Evolutionary conservation across 805 yeast genomes (phyloP).

Genomic region (Komagataella phaffii): DNA sequence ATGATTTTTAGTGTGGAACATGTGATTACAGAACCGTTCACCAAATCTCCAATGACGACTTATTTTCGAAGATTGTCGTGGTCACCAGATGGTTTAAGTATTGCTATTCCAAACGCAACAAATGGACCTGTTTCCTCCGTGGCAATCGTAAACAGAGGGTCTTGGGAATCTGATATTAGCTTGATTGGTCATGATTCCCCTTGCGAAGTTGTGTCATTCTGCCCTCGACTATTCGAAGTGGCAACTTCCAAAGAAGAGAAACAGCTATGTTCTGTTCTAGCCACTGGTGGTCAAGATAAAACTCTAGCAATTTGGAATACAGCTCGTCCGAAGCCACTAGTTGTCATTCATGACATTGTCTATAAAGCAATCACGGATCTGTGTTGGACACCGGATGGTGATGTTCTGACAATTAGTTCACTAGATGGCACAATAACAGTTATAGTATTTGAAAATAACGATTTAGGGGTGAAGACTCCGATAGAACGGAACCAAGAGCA

Average conservation of each 20-base stretch:
- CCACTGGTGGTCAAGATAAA: slow-evolving; percentile 93
- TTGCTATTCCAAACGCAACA: slow-evolving; percentile 77
- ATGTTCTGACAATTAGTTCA: slow-evolving; percentile 59
- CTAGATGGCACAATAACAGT: slow-evolving; percentile 74
- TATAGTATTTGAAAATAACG: slow-evolving; percentile 46
- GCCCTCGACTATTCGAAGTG: slow-evolving; percentile 45
- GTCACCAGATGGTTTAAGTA: slow-evolving; percentile 85
- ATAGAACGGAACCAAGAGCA: slow-evolving; percentile 54
- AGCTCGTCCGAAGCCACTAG: slow-evolving; percentile 56
- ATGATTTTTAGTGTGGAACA: slow-evolving; percentile 80
- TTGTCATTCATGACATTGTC: slow-evolving; percentile 66
- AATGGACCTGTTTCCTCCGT: slow-evolving; percentile 73
- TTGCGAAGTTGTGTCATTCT: slow-evolving; percentile 66
- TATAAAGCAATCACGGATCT: slow-evolving; percentile 76
- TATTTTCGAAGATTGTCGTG: slow-evolving; percentile 80
- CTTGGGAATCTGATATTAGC: slow-evolving; percentile 65
- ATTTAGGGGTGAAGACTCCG: slow-evolving; percentile 49
- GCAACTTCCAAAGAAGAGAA: slow-evolving; percentile 3
- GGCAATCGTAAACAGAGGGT: slow-evolving; percentile 62
- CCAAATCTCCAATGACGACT: slow-evolving; percentile 80
- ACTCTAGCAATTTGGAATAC: slow-evolving; percentile 86
- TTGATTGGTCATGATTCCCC: slow-evolving; percentile 79
- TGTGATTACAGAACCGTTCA: slow-evolving; percentile 73
- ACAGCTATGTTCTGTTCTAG: slow-evolving; percentile 53
- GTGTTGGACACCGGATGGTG: slow-evolving; percentile 80